Evolutionary conservation across 192 early-diverging fungal species (phyloP), one percentile per base, ranked within the genome.

Genomic region (Obelidium mucronatum): DNA sequence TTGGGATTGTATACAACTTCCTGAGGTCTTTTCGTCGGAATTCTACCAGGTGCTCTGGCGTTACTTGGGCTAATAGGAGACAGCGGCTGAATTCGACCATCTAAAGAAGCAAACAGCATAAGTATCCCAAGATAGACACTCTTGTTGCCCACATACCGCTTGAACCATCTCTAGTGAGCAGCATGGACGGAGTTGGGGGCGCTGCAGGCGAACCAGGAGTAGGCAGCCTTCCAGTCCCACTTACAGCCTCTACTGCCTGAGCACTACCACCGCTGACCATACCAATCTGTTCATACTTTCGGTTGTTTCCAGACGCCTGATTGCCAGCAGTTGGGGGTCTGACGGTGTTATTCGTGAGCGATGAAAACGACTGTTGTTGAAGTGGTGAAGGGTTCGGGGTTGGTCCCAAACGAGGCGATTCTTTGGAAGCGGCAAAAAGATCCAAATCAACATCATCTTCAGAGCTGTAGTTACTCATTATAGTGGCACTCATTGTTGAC

Each of bases 401-500:
- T 8, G 55, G 55, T 31, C 22, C 55, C 24, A 28, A 24, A 30
- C 36, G 66, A 24, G 66, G 39, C 13, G 62, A 39, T 17, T 39
- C 62, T 39, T 26, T 39, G 2, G 40, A 22, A 28, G 42, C 40
- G 35, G 30, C 13, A 24, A 36, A 8, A 1, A 36, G 17, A n/a
- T 30, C 28, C 35, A 36, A 33, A 30, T 67, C 66, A 28, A 31
- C 26, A 19, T 74, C 72, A 26, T 63, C 72, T 5, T 60, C 56
- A 11, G 72, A 74, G 17, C 22, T 26, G 44, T 74, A 51, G 31
- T 28, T 36, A 15, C n/a, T 37, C 26, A 63, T 6, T 17, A 74
- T 60, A 8, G 72, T 33, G 30, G 72, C 55, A 26, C 60, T 73
- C 42, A 36, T 79, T 75, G 55, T 64, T 30, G 75, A 77, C 66